Evolutionary conservation across 116 monocot species (phyloP), one percentile per base, ranked within the genome.

Genomic region (Phalaenopsis hybrid): DNA sequence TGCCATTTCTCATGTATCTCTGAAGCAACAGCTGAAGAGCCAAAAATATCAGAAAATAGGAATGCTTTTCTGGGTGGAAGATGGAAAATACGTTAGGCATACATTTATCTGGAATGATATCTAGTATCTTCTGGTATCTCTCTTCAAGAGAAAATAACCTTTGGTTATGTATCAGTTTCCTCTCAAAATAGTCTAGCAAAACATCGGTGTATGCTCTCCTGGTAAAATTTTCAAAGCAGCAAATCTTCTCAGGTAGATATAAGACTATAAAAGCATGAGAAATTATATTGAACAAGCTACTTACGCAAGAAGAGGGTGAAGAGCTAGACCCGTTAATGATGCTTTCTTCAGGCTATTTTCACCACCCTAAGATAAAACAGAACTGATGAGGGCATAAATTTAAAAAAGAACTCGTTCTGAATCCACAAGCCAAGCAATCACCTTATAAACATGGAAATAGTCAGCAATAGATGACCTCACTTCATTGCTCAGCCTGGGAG

Each of bases 221-320:
- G 90, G 51, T 90, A 58, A 78, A 72, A 16, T 41, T 4, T 16
- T 37, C 41, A 72, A 16, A 41, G 37, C 9, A 72, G 5, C 15
- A 72, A 72, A 72, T 21, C 46, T 75, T 46, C 46, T 75, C n/a
- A 46, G 11, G 4, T 51, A 83, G 21, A 77, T 76, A 45, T 4
- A 31, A 37, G 23, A 15, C 16, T 74, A 31, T n/a, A 55, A 41
- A 76, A 21, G 10, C 43, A 61, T 34, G 46, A 77, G 21, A 1
- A 55, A 31, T 58, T 44, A 18, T 41, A 61, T 50, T 77, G 20
- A 77, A 77, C 4, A 20, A 25, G 11, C 25, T 76, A 79, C 95
- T 86, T 90, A 99, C 99, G 70, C 89, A 79, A 99, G 93, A 83
- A 91, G 93, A 81, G 99, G 99, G 87, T 99, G 93, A 46, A 99